A percentile compares a stretch with the other conserved stretches of the same genome.
These are phyloP conservation scores for Aspergillus cejpii DNA, from an alignment of 2,329 filamentous ascomycete species.

Conservation along the genomic window DNA sequence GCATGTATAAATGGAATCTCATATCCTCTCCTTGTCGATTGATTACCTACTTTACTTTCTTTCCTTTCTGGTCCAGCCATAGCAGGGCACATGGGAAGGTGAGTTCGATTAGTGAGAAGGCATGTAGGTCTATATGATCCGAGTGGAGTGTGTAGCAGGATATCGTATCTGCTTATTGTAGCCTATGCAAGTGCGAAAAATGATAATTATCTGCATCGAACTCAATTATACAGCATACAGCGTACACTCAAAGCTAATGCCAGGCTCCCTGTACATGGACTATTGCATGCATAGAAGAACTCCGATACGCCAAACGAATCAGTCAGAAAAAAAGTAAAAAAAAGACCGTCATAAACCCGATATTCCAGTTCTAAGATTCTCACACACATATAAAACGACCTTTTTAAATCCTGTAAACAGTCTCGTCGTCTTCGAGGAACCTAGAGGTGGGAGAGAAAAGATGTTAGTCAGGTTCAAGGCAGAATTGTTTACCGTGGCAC, in stretches of 20 bases:
- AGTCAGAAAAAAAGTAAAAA: conserved; percentile 7
- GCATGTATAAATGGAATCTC: conserved; percentile 2
- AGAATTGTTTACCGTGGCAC: conserved; percentile 33
- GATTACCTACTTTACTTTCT: neutral
- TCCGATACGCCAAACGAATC: conserved; percentile 7
- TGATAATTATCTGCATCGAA: neutral
- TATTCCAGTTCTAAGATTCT: neutral
- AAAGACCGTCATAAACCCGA: neutral
- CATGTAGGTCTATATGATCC: too few species aligned
- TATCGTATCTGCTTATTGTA: too few species aligned
- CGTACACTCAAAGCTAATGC: neutral
- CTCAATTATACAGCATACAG: neutral
- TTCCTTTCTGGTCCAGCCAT: neutral
- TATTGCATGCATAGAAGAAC: conserved; percentile 7
- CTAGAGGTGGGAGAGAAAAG: conserved; percentile 21
- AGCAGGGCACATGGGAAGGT: too few species aligned
- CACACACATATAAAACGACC: conserved; percentile 4
- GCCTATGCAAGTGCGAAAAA: neutral
- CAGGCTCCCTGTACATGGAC: too few species aligned
- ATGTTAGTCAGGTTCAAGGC: conserved; percentile 9
- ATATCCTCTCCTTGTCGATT: neutral
- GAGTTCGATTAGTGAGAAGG: too few species aligned
- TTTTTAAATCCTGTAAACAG: conserved; percentile 62
- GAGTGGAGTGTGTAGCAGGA: too few species aligned
- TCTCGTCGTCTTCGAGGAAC: conserved; percentile 49